phyloP scores from a whole-genome alignment of 2,329 filamentous ascomycete genomes.

The Arthrinium puccinioides region DNA sequence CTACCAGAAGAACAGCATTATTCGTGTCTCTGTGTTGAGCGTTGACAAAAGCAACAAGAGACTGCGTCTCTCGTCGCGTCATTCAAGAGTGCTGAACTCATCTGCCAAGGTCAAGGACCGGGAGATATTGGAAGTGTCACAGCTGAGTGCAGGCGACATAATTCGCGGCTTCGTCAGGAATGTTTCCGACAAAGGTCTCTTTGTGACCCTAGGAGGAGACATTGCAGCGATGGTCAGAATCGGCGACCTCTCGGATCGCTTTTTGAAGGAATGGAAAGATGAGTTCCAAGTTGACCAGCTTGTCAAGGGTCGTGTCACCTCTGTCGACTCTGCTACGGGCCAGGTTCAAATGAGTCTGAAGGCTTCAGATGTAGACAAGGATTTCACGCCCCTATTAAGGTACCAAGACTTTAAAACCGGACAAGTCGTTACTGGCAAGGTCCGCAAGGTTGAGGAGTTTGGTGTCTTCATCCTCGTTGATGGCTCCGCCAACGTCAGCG shows the following conservation, averaged over 20 bases:
- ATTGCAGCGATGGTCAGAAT: constrained; percentile 80
- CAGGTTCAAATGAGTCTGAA: constrained; percentile 85
- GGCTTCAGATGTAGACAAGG: constrained; percentile 70
- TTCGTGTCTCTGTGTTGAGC: constrained; percentile 78
- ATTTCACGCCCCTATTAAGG: constrained; percentile 66
- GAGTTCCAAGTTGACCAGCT: constrained; percentile 83
- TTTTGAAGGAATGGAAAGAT: constrained; percentile 92
- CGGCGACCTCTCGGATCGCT: constrained; percentile 82
- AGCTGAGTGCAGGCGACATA: constrained; percentile 70
- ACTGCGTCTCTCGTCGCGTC: constrained; percentile 71
- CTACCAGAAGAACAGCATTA: constrained; percentile 76
- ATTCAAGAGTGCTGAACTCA: constrained; percentile 84
- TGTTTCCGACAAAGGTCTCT: constrained; percentile 81
- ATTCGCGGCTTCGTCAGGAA: constrained; percentile 90
- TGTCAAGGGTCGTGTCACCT: constrained; percentile 76
- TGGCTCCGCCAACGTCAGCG: constrained; percentile 80
- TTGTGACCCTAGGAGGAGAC: constrained; percentile 74
- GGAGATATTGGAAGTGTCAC: constrained; percentile 64
- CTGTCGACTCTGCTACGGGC: constrained; percentile 59
- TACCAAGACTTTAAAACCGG: constrained; percentile 73
- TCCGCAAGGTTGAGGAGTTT: constrained; percentile 90
- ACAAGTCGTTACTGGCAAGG: constrained; percentile 79
- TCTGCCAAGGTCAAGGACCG: constrained; percentile 72
- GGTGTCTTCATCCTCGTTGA: constrained; percentile 92
- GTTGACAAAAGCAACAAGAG: constrained; percentile 81